Evolutionary conservation across 2,329 filamentous ascomycete genomes (phyloP).

Genomic region (Ustulina deusta): DNA sequence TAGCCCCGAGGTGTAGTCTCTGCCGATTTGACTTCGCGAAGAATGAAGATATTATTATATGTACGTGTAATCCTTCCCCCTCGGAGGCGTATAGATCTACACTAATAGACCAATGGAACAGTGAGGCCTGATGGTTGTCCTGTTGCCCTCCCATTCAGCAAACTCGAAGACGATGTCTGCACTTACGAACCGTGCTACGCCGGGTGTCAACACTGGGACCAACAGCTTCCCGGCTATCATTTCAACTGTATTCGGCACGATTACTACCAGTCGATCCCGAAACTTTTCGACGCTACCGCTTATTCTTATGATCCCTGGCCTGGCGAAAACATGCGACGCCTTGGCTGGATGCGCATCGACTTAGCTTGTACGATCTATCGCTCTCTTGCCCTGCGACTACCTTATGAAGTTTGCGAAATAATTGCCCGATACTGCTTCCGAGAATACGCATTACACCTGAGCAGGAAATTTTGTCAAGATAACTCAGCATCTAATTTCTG

Average conservation of each 20-base stretch:
- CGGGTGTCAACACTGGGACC: neutral
- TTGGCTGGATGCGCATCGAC: slow-evolving; percentile 10
- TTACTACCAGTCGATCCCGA: neutral
- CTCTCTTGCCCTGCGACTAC: neutral
- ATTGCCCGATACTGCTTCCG: neutral
- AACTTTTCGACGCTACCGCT: slow-evolving; percentile 13
- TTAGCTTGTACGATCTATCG: neutral
- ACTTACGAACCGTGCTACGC: slow-evolving; percentile 12
- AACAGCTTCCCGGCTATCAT: slow-evolving; percentile 6
- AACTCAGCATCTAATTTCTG: neutral
- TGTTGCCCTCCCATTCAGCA: slow-evolving; percentile 5
- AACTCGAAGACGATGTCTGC: slow-evolving; percentile 4
- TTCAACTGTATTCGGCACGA: neutral
- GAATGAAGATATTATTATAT: slow-evolving; percentile 10
- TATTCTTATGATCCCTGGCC: slow-evolving; percentile 19
- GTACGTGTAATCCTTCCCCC: slow-evolving; percentile 2
- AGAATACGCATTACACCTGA: neutral
- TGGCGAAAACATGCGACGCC: slow-evolving; percentile 5
- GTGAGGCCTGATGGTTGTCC: slow-evolving; percentile 9
- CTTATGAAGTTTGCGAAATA: neutral
- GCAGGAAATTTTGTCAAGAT: slow-evolving; percentile 2
- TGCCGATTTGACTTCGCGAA: slow-evolving; percentile 16
- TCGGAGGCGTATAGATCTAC: neutral
- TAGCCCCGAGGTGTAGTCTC: slow-evolving; percentile 14
- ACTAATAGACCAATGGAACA: slow-evolving; percentile 11